A percentile compares a stretch with the other conserved stretches of the same genome.
Evolutionary conservation across 228 moss, liverwort and hornwort species (phyloP).

Genomic region (Sphagnum fallax): DNA sequence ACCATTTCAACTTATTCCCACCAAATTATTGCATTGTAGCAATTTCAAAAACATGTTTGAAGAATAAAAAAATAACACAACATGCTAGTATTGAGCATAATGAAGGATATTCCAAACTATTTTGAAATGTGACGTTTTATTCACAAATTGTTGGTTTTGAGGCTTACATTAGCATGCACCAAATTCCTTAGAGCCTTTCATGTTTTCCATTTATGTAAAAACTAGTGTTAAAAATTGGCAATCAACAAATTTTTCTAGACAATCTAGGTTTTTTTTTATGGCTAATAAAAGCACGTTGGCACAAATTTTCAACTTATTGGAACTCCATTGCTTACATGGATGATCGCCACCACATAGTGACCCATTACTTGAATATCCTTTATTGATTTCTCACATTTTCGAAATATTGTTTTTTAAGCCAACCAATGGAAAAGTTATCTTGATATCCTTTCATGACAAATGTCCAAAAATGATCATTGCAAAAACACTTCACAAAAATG

Average conservation of each 20-base stretch:
- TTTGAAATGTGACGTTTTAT: constrained; percentile 4
- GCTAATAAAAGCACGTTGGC: constrained; percentile 74
- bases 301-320: constrained; percentile 77
- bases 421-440: too few species aligned
- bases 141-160: constrained; percentile 73
- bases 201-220: constrained; percentile 80
- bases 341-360: too few species aligned
- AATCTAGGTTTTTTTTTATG: constrained; percentile 66
- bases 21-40: too few species aligned
- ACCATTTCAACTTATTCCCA: constrained; percentile 60
- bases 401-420: background rate
- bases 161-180: constrained; percentile 59
- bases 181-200: constrained; percentile 81
- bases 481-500: too few species aligned
- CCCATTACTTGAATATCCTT: too few species aligned
- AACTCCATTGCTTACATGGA: constrained; percentile 81
- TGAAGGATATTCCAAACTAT: too few species aligned
- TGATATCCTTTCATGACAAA: too few species aligned
- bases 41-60: background rate
- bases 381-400: too few species aligned
- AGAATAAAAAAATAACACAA: background rate
- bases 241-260: constrained; percentile 88
- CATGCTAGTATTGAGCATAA: too few species aligned
- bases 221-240: constrained; percentile 77
- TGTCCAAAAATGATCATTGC: too few species aligned